Evolutionary conservation across 768 basidiomycete species (phyloP), one percentile per base, ranked within the genome.

Genomic region (Lactarius deliciosus): DNA sequence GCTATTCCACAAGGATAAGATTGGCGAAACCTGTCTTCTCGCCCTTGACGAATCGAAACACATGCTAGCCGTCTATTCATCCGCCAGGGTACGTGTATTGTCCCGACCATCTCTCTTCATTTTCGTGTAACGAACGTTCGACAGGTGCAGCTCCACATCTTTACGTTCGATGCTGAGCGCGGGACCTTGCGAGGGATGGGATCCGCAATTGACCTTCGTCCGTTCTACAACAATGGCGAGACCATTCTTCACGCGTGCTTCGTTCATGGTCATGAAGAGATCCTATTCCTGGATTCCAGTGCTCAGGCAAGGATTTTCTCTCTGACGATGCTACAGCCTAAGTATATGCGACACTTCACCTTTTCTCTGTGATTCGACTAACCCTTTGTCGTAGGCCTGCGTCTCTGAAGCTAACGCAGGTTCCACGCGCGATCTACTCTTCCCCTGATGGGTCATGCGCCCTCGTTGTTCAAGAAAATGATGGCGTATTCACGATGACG

Each of bases 361-460:
- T 2, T 15, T 28, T 9, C 11, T 9, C 25, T 22, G 10, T 13
- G 11, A 13, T n/a, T 5, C 22, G 56, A 56, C 41, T 63, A 13
- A 45, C 28, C 11, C n/a, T 10, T 25, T 18, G 20, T 40, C 16
- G 16, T 25, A 85, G 85, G 36, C 82, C 83, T 5, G 81, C 83
- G 0, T 76, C 79, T 0, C 68, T 85, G 2, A 73, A 79, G 16
- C 73, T 86, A 2, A 67, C 73, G 0, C 66, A 71, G 18, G 60
- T 74, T 1, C 83, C 83, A 0, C 66, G 62, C 18, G 73, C 69
- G 20, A 74, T 81, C 13, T 75, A 75, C 72, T 80, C 84, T 1
- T 79, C 85, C 0, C 84, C 85, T 0, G 85, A 87, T 69, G 85
- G 84, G 0, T 77, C 86, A 30, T 86, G 84, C 68, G 68, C 85